Conservation (phyloP, 306 rosid genomes). For the Prunus padus region DNA sequence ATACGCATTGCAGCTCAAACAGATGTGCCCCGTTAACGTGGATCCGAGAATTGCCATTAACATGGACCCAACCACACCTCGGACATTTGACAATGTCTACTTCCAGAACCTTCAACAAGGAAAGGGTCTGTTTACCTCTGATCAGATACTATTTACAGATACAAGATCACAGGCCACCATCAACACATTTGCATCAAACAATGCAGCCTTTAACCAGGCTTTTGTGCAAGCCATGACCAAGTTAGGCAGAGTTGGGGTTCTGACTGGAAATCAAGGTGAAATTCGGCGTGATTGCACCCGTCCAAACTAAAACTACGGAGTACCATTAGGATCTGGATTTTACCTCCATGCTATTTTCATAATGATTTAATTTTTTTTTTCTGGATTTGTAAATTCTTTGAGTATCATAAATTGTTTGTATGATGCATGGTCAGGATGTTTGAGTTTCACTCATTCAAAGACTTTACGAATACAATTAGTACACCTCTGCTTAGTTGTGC, state of each 20-base stretch:
- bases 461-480: neutral
- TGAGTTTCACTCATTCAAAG: neutral
- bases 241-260: slow-evolving; percentile 37
- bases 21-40: slow-evolving; percentile 36
- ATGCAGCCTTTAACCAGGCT: slow-evolving; percentile 30
- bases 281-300: slow-evolving; percentile 34
- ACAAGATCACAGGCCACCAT: slow-evolving; percentile 24
- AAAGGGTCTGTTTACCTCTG: slow-evolving; percentile 41
- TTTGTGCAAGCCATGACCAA: slow-evolving; percentile 35
- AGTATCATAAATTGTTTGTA: neutral
- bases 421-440: neutral
- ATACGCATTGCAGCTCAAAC: slow-evolving; percentile 36
- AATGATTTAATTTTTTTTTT: neutral
- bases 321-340: neutral
- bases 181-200: slow-evolving; percentile 30
- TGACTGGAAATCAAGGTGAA: slow-evolving; percentile 35
- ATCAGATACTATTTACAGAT: slow-evolving; percentile 31
- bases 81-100: slow-evolving; percentile 36
- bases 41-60: slow-evolving; percentile 44
- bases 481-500: neutral
- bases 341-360: neutral
- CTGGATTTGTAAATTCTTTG: neutral
- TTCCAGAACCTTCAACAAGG: slow-evolving; percentile 37
- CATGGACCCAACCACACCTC: slow-evolving; percentile 44
- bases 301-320: slow-evolving; percentile 19